A percentile compares a stretch with the other conserved stretches of the same genome.
phyloP scores from a whole-genome alignment of 106 monocot genomes.

The Chionographis japonica region DNA sequence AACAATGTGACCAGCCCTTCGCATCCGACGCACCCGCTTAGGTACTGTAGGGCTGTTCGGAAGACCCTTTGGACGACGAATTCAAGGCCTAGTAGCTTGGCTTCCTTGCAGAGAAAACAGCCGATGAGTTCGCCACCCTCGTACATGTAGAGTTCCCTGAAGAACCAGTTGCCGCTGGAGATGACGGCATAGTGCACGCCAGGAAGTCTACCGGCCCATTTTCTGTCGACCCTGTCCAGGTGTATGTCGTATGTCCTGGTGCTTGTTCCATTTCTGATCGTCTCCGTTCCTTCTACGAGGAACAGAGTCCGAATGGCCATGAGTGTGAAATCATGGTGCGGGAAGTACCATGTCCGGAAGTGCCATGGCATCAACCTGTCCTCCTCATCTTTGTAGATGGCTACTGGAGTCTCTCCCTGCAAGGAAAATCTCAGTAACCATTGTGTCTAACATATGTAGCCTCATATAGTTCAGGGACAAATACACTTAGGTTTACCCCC shows the following conservation, averaged over 20 bases:
- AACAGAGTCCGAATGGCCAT: constrained; percentile 61
- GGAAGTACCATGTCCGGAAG: constrained; percentile 51
- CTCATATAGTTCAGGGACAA: too few relatives aligned
- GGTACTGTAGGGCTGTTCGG: constrained; percentile 25
- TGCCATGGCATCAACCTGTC: constrained; percentile 44
- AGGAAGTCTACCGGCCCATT: constrained; percentile 35
- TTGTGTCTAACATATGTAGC: too few relatives aligned
- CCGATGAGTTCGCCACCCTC: constrained; percentile 29
- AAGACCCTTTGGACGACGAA: constrained; percentile 29
- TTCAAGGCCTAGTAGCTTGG: constrained; percentile 8
- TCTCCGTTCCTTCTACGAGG: constrained; percentile 23
- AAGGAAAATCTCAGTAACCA: neutral
- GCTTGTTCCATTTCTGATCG: constrained; percentile 28
- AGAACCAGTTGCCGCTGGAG: constrained; percentile 68
- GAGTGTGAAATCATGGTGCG: constrained; percentile 60
- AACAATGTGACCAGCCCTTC: constrained; percentile 31
- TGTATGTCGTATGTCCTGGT: constrained; percentile 41
- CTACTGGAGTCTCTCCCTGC: constrained; percentile 38
- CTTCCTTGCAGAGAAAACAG: constrained; percentile 46
- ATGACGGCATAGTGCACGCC: constrained; percentile 41
- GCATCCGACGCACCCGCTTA: constrained; percentile 27
- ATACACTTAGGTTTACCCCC: too few relatives aligned
- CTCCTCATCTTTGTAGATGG: constrained; percentile 20
- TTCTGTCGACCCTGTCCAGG: constrained; percentile 38
- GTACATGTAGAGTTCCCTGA: constrained; percentile 46